Evolutionary conservation across 352 stramenopile genomes (phyloP).

Genomic region (Pelagophyceae sp.): DNA sequence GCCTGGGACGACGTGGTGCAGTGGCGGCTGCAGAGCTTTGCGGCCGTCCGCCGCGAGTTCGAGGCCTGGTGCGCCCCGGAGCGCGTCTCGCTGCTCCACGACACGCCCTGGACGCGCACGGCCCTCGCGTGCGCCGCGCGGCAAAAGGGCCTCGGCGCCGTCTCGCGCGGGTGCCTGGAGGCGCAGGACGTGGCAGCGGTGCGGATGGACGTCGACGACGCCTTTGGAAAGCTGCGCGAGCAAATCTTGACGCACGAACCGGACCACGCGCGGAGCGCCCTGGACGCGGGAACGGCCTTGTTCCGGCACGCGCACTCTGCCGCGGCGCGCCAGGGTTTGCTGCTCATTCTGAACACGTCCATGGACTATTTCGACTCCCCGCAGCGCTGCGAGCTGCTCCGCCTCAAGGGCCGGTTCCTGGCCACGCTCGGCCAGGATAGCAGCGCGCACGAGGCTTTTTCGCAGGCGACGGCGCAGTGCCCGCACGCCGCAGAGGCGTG

Average conservation of each 20-base stretch:
- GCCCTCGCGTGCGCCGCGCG: conserved; percentile 74
- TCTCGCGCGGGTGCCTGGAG: conserved; percentile 50
- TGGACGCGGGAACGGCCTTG: no score
- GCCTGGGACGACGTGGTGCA: conserved; percentile 8
- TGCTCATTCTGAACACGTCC: conserved; percentile 83
- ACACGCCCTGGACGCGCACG: conserved; percentile 80
- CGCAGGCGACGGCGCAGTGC: background rate
- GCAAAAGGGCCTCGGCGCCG: conserved; percentile 67
- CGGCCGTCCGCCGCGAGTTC: background rate
- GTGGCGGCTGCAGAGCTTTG: background rate
- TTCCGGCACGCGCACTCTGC: no score
- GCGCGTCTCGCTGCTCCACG: conserved; percentile 52
- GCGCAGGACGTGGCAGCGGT: no score
- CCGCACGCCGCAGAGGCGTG: background rate
- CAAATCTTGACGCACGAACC: conserved; percentile 78
- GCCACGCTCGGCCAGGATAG: background rate
- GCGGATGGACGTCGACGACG: conserved; percentile 49
- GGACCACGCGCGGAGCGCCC: no score
- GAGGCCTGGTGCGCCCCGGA: background rate
- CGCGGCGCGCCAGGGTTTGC: conserved; percentile 47
- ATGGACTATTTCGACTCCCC: conserved; percentile 78
- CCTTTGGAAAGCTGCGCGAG: conserved; percentile 78
- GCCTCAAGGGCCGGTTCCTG: background rate
- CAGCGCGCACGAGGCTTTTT: background rate
- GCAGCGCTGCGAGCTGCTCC: conserved; percentile 35